These are phyloP conservation scores for Carex myosuroides DNA, from an alignment of 176 grass and related monocot species.

Conservation along the genomic window DNA sequence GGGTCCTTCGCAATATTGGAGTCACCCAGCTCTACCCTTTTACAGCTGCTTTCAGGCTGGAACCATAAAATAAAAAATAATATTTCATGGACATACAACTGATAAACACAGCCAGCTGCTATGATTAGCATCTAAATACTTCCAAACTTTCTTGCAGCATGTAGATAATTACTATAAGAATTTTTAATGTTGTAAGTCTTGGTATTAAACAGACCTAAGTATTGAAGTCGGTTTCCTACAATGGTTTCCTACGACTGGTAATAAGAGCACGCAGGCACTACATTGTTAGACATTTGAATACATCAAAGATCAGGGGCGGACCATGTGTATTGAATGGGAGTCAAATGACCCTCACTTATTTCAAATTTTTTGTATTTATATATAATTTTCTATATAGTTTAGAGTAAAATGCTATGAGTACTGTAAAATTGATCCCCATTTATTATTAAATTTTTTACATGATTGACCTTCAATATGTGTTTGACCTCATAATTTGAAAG, in stretches of 20 bases:
- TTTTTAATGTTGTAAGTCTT: background rate
- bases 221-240: background rate
- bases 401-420: too few relatives aligned
- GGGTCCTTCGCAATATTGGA: background rate
- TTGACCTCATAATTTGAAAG: too few relatives aligned
- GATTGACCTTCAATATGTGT: too few relatives aligned
- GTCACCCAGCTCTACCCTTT: constrained; percentile 4
- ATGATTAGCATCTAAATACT: background rate
- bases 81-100: background rate
- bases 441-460: too few relatives aligned
- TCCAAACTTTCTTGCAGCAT: background rate
- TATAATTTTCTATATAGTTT: too few relatives aligned
- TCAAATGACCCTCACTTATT: too few relatives aligned
- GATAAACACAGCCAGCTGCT: background rate
- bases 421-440: too few relatives aligned
- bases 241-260: background rate
- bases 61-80: background rate
- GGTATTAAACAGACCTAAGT: background rate
- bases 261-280: background rate
- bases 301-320: background rate
- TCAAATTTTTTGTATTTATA: too few relatives aligned
- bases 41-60: constrained; percentile 20
- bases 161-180: background rate
- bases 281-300: background rate
- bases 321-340: too few relatives aligned